Conservation (phyloP, 805 yeast genomes). For the Henningerozyma blattae region DNA sequence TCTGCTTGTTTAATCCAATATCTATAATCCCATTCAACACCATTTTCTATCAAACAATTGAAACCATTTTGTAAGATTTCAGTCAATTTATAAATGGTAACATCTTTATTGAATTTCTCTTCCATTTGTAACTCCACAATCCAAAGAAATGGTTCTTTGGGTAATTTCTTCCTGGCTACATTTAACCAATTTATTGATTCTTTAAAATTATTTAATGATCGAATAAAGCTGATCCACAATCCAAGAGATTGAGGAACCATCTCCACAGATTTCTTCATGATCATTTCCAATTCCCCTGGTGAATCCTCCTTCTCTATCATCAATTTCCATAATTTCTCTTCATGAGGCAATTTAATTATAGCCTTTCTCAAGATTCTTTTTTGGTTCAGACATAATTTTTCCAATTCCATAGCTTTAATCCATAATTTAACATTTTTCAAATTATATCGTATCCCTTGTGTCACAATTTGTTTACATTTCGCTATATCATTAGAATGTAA, state of each 20-base stretch:
- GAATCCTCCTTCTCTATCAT: slow-evolving; percentile 51
- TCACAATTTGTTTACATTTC: slow-evolving; percentile 44
- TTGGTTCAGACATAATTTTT: slow-evolving; percentile 41
- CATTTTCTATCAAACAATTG: slow-evolving; percentile 36
- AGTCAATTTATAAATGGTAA: slow-evolving; percentile 26
- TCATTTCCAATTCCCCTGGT: slow-evolving; percentile 33
- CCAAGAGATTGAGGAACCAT: slow-evolving; percentile 52
- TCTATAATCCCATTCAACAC: slow-evolving; percentile 23
- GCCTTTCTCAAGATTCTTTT: slow-evolving; percentile 58
- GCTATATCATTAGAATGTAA: slow-evolving; percentile 35
- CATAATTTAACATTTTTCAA: slow-evolving; percentile 48
- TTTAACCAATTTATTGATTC: slow-evolving; percentile 46
- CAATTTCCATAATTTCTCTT: slow-evolving; percentile 54
- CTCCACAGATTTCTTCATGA: slow-evolving; percentile 55
- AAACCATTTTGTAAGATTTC: slow-evolving; percentile 28
- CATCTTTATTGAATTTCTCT: slow-evolving; percentile 33
- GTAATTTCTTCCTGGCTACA: slow-evolving; percentile 44
- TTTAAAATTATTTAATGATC: slow-evolving; percentile 25
- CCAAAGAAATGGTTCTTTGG: slow-evolving; percentile 47
- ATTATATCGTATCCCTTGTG: slow-evolving; percentile 51
- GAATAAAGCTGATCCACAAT: slow-evolving; percentile 52
- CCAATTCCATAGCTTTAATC: slow-evolving; percentile 59
- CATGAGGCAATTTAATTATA: slow-evolving; percentile 48
- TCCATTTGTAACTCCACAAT: slow-evolving; percentile 58
- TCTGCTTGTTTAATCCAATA: slow-evolving; percentile 50